Evolutionary conservation across 805 yeast species (phyloP).

Genomic region (Tetrapisispora fleetii): DNA sequence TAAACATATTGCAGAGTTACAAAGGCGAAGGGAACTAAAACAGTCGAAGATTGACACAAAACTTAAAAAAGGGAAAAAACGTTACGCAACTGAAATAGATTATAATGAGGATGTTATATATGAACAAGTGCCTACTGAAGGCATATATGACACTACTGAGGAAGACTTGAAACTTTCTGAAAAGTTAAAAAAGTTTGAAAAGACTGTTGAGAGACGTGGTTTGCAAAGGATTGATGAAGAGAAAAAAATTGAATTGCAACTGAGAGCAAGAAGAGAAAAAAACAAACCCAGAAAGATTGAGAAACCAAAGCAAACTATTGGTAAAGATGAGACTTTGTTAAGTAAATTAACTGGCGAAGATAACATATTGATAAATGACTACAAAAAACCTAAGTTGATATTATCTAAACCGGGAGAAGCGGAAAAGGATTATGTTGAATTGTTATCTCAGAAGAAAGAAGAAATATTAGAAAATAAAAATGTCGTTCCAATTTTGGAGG

Average conservation of each 20-base stretch:
- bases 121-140: constrained; percentile 58
- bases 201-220: constrained; percentile 37
- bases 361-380: constrained; percentile 9
- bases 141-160: constrained; percentile 56
- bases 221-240: constrained; percentile 30
- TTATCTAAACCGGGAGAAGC: constrained; percentile 31
- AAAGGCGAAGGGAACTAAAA: constrained; percentile 71
- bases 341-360: constrained; percentile 8
- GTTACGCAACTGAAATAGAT: constrained; percentile 55
- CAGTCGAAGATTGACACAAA: constrained; percentile 59
- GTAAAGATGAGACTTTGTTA: constrained; percentile 8
- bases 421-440: constrained; percentile 3
- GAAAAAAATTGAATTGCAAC: constrained; percentile 23
- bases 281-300: constrained; percentile 10
- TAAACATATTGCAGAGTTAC: constrained; percentile 61
- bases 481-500: constrained; percentile 5
- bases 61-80: constrained; percentile 42
- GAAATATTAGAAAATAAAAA: constrained; percentile 10
- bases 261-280: constrained; percentile 18
- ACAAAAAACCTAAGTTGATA: constrained; percentile 20
- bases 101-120: constrained; percentile 77
- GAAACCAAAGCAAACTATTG: constrained; percentile 14
- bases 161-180: constrained; percentile 39
- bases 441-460: constrained; percentile 20
- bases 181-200: constrained; percentile 36